Conservation (phyloP, 139 green algal genomes). For the Astrephomene gubernaculifera region DNA sequence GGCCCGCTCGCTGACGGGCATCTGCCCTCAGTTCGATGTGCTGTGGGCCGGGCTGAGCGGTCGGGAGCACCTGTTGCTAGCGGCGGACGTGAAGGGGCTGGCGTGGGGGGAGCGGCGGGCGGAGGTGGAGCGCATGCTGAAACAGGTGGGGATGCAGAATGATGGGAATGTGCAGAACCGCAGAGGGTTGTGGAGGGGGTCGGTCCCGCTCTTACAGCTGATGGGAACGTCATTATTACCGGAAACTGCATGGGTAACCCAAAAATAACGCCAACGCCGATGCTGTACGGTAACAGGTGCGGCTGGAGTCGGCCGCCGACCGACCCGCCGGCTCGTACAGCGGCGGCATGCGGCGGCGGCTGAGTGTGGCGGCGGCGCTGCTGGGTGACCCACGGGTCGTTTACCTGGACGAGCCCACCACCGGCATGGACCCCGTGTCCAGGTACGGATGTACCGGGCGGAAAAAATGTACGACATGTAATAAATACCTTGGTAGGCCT, state of each 20-base stretch:
- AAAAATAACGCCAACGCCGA: neutral
- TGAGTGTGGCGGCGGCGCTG: slow-evolving; percentile 89
- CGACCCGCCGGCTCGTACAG: slow-evolving; percentile 69
- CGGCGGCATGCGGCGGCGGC: slow-evolving; percentile 85
- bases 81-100: slow-evolving; percentile 62
- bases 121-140: slow-evolving; percentile 44
- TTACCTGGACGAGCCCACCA: slow-evolving; percentile 97
- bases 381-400: slow-evolving; percentile 87
- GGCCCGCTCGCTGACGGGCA: slow-evolving; percentile 62
- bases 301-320: slow-evolving; percentile 60
- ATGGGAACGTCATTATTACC: neutral
- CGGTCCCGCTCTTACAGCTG: too few relatives aligned
- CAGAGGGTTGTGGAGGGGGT: neutral
- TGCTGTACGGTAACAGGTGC: slow-evolving; percentile 28
- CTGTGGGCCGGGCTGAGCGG: slow-evolving; percentile 82
- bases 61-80: slow-evolving; percentile 61
- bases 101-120: neutral
- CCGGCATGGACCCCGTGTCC: slow-evolving; percentile 89
- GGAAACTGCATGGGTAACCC: too few relatives aligned
- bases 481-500: too few relatives aligned
- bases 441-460: slow-evolving; percentile 45
- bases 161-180: neutral
- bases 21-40: slow-evolving; percentile 93
- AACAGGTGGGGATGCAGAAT: slow-evolving; percentile 35
- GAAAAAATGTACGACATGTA: too few relatives aligned